phyloP scores from a whole-genome alignment of 306 rosid species.

The Cicer judaicum region DNA sequence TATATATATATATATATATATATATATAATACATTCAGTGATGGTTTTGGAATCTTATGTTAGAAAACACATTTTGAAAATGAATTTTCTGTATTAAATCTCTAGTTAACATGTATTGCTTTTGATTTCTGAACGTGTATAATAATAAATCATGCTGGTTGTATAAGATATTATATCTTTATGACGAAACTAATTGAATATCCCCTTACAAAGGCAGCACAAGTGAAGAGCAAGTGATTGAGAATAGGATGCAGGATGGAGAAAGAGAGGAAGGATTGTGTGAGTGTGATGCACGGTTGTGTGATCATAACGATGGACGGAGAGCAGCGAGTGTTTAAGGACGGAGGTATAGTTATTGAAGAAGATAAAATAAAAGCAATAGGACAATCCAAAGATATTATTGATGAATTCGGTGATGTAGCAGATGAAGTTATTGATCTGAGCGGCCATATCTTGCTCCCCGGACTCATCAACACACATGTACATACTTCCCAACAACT shows the following conservation, averaged over 20 bases:
- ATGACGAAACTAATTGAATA: no score
- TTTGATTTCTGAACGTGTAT: no score
- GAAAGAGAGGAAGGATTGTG: slow-evolving; percentile 15
- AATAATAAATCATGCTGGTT: no score
- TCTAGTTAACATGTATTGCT: no score
- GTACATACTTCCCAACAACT: slow-evolving; percentile 88
- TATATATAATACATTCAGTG: no score
- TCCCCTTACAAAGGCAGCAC: no score
- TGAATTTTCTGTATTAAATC: no score
- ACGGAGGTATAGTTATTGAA: slow-evolving; percentile 70
- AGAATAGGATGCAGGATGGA: slow-evolving; percentile 7
- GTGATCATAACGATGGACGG: slow-evolving; percentile 76
- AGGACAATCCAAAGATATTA: slow-evolving; percentile 63
- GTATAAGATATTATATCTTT: no score
- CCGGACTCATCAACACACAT: slow-evolving; percentile 81
- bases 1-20: neutral
- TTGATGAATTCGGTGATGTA: slow-evolving; percentile 50
- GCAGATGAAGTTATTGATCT: slow-evolving; percentile 59
- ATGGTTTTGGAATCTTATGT: neutral
- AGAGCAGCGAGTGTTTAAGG: slow-evolving; percentile 59
- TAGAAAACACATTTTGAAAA: neutral
- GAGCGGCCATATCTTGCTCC: slow-evolving; percentile 70
- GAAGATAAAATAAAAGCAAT: slow-evolving; percentile 60
- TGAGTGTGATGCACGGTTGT: slow-evolving; percentile 60
- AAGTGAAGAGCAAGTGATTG: no score